Conservation (phyloP, 1,139 yeast species). For the Yamadazyma aaseri region DNA sequence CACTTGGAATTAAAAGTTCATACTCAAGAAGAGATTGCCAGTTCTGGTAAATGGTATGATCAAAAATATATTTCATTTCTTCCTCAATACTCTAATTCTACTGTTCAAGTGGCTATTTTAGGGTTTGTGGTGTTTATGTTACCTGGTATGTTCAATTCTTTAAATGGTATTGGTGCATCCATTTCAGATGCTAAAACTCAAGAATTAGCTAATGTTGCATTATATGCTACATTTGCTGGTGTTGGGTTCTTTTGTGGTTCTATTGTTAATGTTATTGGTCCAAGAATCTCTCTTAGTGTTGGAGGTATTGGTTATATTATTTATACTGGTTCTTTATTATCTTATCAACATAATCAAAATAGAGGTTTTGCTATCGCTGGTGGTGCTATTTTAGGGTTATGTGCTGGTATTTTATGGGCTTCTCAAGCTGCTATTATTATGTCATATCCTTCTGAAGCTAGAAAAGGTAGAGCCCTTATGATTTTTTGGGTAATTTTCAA, state of each 20-base stretch:
- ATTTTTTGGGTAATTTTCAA: conserved; percentile 65
- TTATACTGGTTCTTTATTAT: conserved; percentile 54
- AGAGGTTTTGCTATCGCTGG: conserved; percentile 36
- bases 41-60: conserved; percentile 45
- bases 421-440: conserved; percentile 61
- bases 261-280: conserved; percentile 54
- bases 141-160: conserved; percentile 60
- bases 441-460: conserved; percentile 57
- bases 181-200: conserved; percentile 45
- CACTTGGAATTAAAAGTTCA: conserved; percentile 28
- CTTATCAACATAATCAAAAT: conserved; percentile 7
- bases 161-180: conserved; percentile 51
- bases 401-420: conserved; percentile 60
- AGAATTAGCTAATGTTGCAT: conserved; percentile 45
- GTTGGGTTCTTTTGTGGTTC: conserved; percentile 64
- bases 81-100: conserved; percentile 44
- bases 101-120: conserved; percentile 44
- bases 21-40: conserved; percentile 27
- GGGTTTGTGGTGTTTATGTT: conserved; percentile 53
- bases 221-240: conserved; percentile 56
- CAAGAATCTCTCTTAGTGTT: conserved; percentile 45
- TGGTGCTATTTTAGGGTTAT: conserved; percentile 59
- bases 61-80: conserved; percentile 22
- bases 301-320: conserved; percentile 60
- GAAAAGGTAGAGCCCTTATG: conserved; percentile 55